Conservation (phyloP, 179 eudicot genomes). For the Amaranthus tricolor region DNA sequence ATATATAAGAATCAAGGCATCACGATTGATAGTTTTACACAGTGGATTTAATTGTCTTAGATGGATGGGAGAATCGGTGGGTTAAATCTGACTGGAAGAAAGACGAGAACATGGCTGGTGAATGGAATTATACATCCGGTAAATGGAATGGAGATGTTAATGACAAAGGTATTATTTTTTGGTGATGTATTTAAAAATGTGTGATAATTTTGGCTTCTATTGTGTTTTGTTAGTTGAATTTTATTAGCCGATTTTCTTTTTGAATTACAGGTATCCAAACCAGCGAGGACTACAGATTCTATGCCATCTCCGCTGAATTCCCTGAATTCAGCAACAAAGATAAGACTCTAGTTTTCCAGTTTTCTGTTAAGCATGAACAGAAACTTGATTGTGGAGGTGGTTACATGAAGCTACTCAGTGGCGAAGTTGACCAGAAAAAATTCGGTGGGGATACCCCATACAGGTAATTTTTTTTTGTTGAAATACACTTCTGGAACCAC, state of each 20-base stretch:
- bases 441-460: slow-evolving; percentile 95
- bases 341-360: slow-evolving; percentile 70
- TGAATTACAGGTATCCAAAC: slow-evolving; percentile 80
- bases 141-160: too few relatives aligned
- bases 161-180: too few relatives aligned
- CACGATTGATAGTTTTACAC: too few relatives aligned
- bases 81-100: slow-evolving; percentile 65
- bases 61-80: slow-evolving; percentile 3
- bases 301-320: slow-evolving; percentile 66
- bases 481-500: background rate
- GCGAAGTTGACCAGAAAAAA: slow-evolving; percentile 78
- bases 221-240: too few relatives aligned
- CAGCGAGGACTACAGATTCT: slow-evolving; percentile 64
- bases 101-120: slow-evolving; percentile 61
- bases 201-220: too few relatives aligned
- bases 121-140: slow-evolving; percentile 67
- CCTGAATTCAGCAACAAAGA: slow-evolving; percentile 78
- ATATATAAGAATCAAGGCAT: too few relatives aligned
- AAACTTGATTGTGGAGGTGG: slow-evolving; percentile 99
- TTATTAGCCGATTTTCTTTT: too few relatives aligned
- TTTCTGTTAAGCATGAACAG: slow-evolving; percentile 92
- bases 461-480: slow-evolving; percentile 49
- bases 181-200: too few relatives aligned
- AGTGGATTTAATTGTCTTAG: too few relatives aligned
- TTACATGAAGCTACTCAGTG: slow-evolving; percentile 92